Percentiles rank a stretch among this genome's conserved stretches.
Conservation (phyloP, 192 early-diverging fungal genomes). For the Dispira parvispora region DNA sequence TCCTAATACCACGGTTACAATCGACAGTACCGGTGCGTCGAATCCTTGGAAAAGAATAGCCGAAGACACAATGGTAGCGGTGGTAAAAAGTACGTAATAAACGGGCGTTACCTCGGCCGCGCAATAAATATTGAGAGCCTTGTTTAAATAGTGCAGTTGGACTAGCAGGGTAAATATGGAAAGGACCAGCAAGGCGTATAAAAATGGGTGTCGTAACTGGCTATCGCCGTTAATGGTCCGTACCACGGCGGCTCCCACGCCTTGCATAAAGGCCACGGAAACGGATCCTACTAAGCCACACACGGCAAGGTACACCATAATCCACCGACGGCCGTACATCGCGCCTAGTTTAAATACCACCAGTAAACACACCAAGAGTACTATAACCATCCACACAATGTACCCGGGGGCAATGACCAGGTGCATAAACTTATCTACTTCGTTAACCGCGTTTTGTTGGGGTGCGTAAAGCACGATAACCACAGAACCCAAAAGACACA, state of each 20-base stretch:
- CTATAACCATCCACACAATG: too few relatives aligned
- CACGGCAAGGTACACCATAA: too few relatives aligned
- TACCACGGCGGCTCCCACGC: constrained; percentile 46
- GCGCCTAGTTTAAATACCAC: too few relatives aligned
- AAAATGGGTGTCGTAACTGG: constrained; percentile 33
- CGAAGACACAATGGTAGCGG: constrained; percentile 41
- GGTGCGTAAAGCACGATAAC: constrained; percentile 14
- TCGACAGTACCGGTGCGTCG: constrained; percentile 18
- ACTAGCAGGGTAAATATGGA: constrained; percentile 20
- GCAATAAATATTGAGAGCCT: constrained; percentile 49
- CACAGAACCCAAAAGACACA: constrained; percentile 43
- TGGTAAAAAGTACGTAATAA: constrained; percentile 60
- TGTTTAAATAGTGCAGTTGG: constrained; percentile 57
- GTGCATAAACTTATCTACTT: too few relatives aligned
- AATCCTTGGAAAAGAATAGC: constrained; percentile 49
- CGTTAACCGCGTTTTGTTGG: too few relatives aligned
- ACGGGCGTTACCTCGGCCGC: constrained; percentile 59
- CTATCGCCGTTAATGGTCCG: constrained; percentile 32
- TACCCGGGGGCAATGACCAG: too few relatives aligned
- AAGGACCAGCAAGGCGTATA: too few relatives aligned
- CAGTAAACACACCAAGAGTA: too few relatives aligned
- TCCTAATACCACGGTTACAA: too few relatives aligned
- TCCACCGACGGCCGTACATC: too few relatives aligned
- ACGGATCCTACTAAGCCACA: constrained; percentile 46
- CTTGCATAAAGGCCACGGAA: constrained; percentile 49